These are phyloP conservation scores for Daedaleopsis nitida DNA, from an alignment of 768 basidiomycete species.

Conservation along the genomic window DNA sequence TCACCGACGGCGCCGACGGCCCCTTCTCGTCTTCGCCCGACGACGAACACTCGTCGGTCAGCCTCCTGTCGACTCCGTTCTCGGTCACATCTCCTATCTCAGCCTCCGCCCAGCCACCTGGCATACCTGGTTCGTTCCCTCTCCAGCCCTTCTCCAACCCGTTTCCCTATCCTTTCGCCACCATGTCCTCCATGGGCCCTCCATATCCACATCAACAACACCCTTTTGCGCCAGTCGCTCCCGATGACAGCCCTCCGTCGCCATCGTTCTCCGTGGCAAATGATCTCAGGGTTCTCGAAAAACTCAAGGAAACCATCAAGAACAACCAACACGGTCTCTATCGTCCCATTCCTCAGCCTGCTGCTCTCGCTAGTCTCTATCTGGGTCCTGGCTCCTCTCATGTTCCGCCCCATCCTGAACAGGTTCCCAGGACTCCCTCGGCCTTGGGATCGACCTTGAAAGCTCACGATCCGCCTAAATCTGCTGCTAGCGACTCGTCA, in stretches of 20 bases:
- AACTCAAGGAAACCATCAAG: slow-evolving; percentile 73
- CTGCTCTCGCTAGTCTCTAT: slow-evolving; percentile 64
- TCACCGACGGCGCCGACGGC: slow-evolving; percentile 60
- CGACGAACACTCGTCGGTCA: slow-evolving; percentile 41
- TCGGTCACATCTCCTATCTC: slow-evolving; percentile 38
- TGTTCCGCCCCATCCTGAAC: slow-evolving; percentile 41
- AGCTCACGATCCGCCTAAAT: slow-evolving; percentile 24
- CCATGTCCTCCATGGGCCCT: slow-evolving; percentile 33
- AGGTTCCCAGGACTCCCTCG: slow-evolving; percentile 32
- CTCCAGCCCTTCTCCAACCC: slow-evolving; percentile 18
- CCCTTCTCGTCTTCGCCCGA: slow-evolving; percentile 53
- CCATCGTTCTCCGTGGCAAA: slow-evolving; percentile 44
- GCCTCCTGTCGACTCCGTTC: slow-evolving; percentile 39
- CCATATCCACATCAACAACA: slow-evolving; percentile 32
- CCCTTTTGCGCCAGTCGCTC: slow-evolving; percentile 27
- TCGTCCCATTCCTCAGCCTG: slow-evolving; percentile 65
- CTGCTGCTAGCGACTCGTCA: slow-evolving; percentile 18
- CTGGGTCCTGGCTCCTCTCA: slow-evolving; percentile 43
- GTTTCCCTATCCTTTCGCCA: slow-evolving; percentile 39
- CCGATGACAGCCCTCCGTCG: neutral
- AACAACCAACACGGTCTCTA: slow-evolving; percentile 73
- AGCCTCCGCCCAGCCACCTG: slow-evolving; percentile 31
- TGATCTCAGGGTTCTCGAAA: slow-evolving; percentile 75
- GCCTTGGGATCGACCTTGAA: slow-evolving; percentile 22
- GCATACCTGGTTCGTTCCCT: slow-evolving; percentile 39